Percentiles rank a stretch among this genome's conserved stretches.
Evolutionary conservation across 495 filamentous ascomycete genomes (phyloP).

Genomic region (Hypoxylon lienhwacheense): DNA sequence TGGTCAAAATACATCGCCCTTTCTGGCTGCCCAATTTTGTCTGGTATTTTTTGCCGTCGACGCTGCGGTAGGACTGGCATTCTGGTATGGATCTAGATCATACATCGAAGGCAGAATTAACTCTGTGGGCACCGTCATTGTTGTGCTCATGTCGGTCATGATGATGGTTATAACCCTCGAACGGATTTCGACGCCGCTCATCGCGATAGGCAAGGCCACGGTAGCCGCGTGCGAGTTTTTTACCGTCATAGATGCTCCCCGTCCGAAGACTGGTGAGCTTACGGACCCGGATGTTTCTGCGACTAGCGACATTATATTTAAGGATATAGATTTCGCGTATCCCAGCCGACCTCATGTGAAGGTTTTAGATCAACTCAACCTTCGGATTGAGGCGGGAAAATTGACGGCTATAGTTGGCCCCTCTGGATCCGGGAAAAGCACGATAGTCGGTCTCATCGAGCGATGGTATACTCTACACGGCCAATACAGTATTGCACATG

Average conservation of each 20-base stretch:
- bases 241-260: slow-evolving; percentile 58
- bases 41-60: slow-evolving; percentile 49
- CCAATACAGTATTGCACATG: slow-evolving; percentile 52
- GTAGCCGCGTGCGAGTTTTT: slow-evolving; percentile 61
- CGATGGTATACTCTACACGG: slow-evolving; percentile 81
- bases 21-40: slow-evolving; percentile 45
- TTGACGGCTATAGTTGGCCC: slow-evolving; percentile 88
- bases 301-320: slow-evolving; percentile 59
- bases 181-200: slow-evolving; percentile 55
- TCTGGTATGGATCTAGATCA: slow-evolving; percentile 57
- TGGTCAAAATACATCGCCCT: slow-evolving; percentile 51
- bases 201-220: slow-evolving; percentile 55
- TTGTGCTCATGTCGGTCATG: slow-evolving; percentile 60
- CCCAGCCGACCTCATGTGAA: slow-evolving; percentile 67
- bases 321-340: slow-evolving; percentile 66
- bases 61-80: slow-evolving; percentile 49
- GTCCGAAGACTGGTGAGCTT: slow-evolving; percentile 46
- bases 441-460: slow-evolving; percentile 86
- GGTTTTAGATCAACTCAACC: slow-evolving; percentile 57
- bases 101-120: slow-evolving; percentile 44
- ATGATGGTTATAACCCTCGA: slow-evolving; percentile 52
- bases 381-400: slow-evolving; percentile 71
- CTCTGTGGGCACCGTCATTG: slow-evolving; percentile 50
- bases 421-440: slow-evolving; percentile 86
- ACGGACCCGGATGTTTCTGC: slow-evolving; percentile 51